Evolutionary conservation across 768 basidiomycete species (phyloP).

Genomic region (Rhizopogon roseolus): DNA sequence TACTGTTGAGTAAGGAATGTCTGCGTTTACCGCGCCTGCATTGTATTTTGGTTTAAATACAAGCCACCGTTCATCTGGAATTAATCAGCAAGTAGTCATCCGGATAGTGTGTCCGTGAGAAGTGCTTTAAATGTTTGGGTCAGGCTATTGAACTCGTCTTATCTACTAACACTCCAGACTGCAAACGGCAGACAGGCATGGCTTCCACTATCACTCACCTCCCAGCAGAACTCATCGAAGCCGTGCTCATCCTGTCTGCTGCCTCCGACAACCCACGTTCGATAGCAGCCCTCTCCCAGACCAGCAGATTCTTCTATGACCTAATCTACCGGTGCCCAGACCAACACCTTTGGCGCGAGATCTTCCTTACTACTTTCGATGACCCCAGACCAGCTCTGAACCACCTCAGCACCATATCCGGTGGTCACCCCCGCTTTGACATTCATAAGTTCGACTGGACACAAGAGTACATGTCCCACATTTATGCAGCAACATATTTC

Average conservation of each 20-base stretch:
- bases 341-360: constrained; percentile 41
- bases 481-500: constrained; percentile 16
- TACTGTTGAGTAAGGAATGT: constrained; percentile 27
- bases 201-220: constrained; percentile 7
- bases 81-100: no score
- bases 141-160: not conserved
- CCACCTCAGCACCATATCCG: constrained; percentile 17
- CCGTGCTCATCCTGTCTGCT: constrained; percentile 24
- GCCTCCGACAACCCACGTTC: constrained; percentile 23
- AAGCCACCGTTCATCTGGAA: not conserved
- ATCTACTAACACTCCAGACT: not conserved
- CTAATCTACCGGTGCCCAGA: constrained; percentile 32
- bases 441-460: constrained; percentile 17
- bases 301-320: constrained; percentile 28
- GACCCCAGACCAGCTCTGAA: constrained; percentile 37
- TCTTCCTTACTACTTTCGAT: constrained; percentile 46
- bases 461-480: constrained; percentile 17
- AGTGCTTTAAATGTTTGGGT: not conserved
- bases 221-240: constrained; percentile 39
- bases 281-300: constrained; percentile 32
- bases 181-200: not conserved
- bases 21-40: not conserved
- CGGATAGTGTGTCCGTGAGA: not conserved
- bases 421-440: constrained; percentile 5
- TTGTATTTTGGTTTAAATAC: not conserved